Evolutionary conservation across 805 yeast genomes (phyloP), one percentile per base, ranked within the genome.

Genomic region (Cyberlindnera maritima): DNA sequence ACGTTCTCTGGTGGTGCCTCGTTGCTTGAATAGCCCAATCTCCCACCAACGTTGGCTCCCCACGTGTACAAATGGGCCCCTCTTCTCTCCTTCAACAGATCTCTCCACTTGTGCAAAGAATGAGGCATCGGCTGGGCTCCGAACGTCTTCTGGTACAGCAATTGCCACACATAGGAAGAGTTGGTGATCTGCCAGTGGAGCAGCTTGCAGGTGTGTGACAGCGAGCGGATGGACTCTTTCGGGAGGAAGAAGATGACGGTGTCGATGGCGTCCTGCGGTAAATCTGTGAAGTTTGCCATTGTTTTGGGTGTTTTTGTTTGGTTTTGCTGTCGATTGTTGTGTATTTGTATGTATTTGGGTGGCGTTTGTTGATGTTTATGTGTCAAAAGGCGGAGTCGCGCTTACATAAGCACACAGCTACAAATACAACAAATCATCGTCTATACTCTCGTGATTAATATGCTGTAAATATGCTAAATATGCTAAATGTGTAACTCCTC

Each of bases 101-200:
- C 70, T 1, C 75, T 72, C 86, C 85, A 81, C 53, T 74, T 72
- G 55, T 63, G 64, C 28, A 58, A 53, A 0, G 71, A 60, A 34
- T 66, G 61, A 1, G 81, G 76, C 9, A 69, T 67, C 6, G 75
- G 72, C 36, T 68, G 69, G 7, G 65, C 55, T 7, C 74, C 75
- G 62, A 78, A 82, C 13, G 72, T 67, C 52, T 70, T 70, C 15
- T 61, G 53, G 57, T 68, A 80, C 45, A 79, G 57, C 38, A 61
- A 60, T 42, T 67, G 68, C 79, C 79, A 76, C 1, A 71, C 74
- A n/a, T 52, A 51, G 3, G 70, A 51, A 21, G 79, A 69, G 40
- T 67, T 69, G 36, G 65, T 64, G 23, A 71, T 60, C 21, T 64
- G 55, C 0, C 49, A 12, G 41, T 72, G 60, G 3, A 80, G 54